Evolutionary conservation across 148 eudicot species (phyloP).

Genomic region (Vaccinium vitisidaea): DNA sequence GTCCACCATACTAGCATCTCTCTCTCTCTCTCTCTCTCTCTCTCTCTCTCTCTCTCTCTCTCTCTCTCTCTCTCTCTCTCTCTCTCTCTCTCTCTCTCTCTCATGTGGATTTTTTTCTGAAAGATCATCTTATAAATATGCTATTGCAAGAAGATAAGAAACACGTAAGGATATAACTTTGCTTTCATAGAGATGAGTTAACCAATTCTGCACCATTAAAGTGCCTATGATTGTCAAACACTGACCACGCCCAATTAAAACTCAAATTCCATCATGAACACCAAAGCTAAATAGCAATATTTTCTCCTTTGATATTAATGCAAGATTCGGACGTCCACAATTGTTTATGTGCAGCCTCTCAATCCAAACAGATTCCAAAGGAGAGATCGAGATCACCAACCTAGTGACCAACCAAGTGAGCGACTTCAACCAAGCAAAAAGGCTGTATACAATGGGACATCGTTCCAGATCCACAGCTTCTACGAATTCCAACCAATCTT

Average conservation of each 20-base stretch:
- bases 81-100: not conserved
- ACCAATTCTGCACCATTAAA: not conserved
- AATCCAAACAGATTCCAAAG: slow-evolving; percentile 25
- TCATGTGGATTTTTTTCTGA: too few relatives aligned
- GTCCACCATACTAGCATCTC: not conserved
- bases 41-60: too few relatives aligned
- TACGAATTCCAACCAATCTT: slow-evolving; percentile 24
- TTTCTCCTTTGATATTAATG: not conserved
- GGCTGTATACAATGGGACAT: slow-evolving; percentile 22
- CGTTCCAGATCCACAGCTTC: slow-evolving; percentile 28
- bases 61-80: not conserved
- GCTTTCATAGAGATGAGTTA: not conserved
- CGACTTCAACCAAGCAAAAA: slow-evolving; percentile 24
- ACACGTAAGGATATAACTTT: not conserved
- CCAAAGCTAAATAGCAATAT: not conserved
- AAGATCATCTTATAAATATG: not conserved
- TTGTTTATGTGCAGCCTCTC: slow-evolving; percentile 24
- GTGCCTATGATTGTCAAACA: not conserved
- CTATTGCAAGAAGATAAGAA: not conserved
- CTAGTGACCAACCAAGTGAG: slow-evolving; percentile 26
- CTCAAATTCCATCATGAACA: not conserved
- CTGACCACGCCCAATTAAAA: not conserved
- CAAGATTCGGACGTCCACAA: not conserved
- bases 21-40: not conserved
- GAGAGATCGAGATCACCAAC: slow-evolving; percentile 22